phyloP scores from a whole-genome alignment of 179 eudicot species.

The Gypsophila paniculata region DNA sequence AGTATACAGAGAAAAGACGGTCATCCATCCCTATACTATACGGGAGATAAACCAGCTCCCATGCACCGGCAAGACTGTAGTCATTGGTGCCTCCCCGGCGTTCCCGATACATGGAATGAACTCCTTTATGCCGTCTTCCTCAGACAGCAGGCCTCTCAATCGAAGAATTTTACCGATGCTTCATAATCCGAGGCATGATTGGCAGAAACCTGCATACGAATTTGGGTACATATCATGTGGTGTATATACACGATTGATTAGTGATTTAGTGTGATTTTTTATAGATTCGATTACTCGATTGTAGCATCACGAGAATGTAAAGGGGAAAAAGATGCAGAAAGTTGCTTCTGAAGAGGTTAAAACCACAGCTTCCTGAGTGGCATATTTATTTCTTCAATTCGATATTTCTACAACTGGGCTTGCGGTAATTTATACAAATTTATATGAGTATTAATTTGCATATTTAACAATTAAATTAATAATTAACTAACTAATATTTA shows the following conservation, averaged over 20 bases:
- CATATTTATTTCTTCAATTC: neutral
- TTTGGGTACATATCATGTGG: constrained; percentile 18
- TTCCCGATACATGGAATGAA: constrained; percentile 84
- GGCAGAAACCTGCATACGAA: neutral
- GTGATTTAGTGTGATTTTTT: constrained; percentile 11
- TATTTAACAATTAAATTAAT: too few relatives aligned
- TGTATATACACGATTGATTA: constrained; percentile 7
- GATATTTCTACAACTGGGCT: too few relatives aligned
- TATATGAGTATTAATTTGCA: too few relatives aligned
- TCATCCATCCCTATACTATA: constrained; percentile 68
- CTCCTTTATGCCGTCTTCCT: constrained; percentile 61
- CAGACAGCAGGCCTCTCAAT: constrained; percentile 27
- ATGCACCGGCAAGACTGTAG: constrained; percentile 75
- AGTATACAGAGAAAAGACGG: constrained; percentile 68
- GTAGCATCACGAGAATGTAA: constrained; percentile 3
- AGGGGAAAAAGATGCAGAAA: neutral
- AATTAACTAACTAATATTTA: too few relatives aligned
- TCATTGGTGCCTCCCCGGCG: constrained; percentile 92
- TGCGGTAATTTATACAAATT: too few relatives aligned
- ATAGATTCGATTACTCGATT: neutral
- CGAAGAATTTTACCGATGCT: constrained; percentile 13
- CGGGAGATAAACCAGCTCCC: constrained; percentile 52
- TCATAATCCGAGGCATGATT: neutral
- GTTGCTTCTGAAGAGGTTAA: neutral
- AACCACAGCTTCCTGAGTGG: neutral